Evolutionary conservation across 2,329 filamentous ascomycete genomes (phyloP).

Genomic region (Aureobasidium sp.): DNA sequence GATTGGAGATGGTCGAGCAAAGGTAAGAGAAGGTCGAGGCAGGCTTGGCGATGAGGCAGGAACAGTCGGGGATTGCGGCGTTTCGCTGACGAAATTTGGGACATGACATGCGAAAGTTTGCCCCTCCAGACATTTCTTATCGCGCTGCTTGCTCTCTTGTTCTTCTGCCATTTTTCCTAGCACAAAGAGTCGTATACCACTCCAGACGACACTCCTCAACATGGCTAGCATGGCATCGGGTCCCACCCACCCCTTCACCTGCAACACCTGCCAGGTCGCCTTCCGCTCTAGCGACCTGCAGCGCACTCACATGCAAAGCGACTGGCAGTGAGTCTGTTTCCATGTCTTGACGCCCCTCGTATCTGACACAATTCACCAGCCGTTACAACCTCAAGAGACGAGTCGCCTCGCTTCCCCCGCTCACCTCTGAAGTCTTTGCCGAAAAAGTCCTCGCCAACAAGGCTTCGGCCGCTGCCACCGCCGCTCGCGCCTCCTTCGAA

Average conservation of each 20-base stretch:
- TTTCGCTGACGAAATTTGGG: slow-evolving; percentile 2
- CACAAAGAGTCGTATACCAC: not conserved
- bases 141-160: not conserved
- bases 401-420: slow-evolving; percentile 80
- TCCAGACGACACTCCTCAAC: not conserved
- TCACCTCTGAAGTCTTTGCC: slow-evolving; percentile 85
- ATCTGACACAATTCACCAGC: slow-evolving; percentile 35
- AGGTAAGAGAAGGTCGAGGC: not conserved
- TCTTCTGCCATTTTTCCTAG: not conserved
- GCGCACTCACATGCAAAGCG: slow-evolving; percentile 91
- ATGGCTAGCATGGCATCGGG: slow-evolving; percentile 9
- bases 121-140: slow-evolving; percentile 10
- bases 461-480: slow-evolving; percentile 72
- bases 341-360: not conserved
- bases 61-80: not conserved
- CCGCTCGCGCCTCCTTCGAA: slow-evolving; percentile 82
- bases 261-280: slow-evolving; percentile 95
- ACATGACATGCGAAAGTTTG: slow-evolving; percentile 5
- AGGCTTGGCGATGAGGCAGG: not conserved
- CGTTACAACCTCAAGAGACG: slow-evolving; percentile 95
- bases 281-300: slow-evolving; percentile 92
- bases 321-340: slow-evolving; percentile 79
- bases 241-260: slow-evolving; percentile 76
- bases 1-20: not conserved
- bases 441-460: slow-evolving; percentile 93